Evolutionary conservation across 2,329 filamentous ascomycete species (phyloP).

Genomic region (Neofusicoccum kwambonambiense): DNA sequence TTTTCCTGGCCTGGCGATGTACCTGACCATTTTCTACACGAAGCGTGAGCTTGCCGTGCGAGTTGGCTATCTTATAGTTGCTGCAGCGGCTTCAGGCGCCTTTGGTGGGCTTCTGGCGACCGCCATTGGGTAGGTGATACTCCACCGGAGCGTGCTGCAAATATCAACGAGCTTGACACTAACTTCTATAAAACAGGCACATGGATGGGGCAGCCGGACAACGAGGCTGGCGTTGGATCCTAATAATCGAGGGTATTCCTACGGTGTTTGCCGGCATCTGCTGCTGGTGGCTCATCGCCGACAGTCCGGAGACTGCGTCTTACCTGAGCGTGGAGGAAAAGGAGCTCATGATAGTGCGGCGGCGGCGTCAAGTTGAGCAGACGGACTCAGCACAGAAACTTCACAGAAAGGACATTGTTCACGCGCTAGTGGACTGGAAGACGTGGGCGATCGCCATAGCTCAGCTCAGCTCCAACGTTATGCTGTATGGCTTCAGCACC

Average conservation of each 20-base stretch:
- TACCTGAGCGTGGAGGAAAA: constrained; percentile 62
- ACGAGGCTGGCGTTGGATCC: too few relatives aligned
- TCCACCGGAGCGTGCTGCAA: constrained; percentile 23
- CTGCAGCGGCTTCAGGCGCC: constrained; percentile 68
- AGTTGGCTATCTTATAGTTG: constrained; percentile 72
- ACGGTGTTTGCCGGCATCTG: constrained; percentile 50
- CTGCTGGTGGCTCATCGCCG: constrained; percentile 61
- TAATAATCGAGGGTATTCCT: too few relatives aligned
- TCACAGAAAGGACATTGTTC: constrained; percentile 62
- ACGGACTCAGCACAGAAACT: constrained; percentile 53
- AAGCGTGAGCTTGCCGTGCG: constrained; percentile 70
- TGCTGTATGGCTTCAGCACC: constrained; percentile 76
- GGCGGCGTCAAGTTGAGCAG: constrained; percentile 50
- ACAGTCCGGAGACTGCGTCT: constrained; percentile 64
- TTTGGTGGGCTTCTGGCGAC: constrained; percentile 72
- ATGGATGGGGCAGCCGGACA: too few relatives aligned
- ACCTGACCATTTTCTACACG: constrained; percentile 75
- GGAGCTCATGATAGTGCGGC: constrained; percentile 53
- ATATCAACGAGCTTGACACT: constrained; percentile 52
- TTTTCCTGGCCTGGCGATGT: constrained; percentile 68
- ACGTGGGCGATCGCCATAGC: constrained; percentile 68
- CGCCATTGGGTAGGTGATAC: constrained; percentile 34
- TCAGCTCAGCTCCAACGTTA: constrained; percentile 72
- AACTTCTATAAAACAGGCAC: constrained; percentile 32
- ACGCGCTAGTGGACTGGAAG: constrained; percentile 72